Conservation (phyloP, 768 basidiomycete species). For the Lactarius hengduanensis region DNA sequence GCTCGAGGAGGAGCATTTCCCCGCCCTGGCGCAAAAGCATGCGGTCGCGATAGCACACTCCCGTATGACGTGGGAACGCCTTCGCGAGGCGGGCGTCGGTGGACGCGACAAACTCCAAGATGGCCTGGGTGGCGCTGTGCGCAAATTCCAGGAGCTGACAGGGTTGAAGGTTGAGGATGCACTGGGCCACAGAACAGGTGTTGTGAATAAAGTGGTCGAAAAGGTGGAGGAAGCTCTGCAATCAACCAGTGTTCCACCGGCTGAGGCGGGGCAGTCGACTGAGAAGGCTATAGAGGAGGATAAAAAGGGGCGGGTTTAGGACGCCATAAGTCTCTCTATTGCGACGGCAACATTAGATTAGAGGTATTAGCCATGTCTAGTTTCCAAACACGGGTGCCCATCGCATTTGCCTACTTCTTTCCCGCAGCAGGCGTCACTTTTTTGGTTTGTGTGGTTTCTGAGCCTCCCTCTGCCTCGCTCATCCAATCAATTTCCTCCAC, state of each 20-base stretch:
- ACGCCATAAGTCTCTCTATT: not conserved
- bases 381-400: slow-evolving; percentile 3
- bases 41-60: slow-evolving; percentile 60
- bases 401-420: slow-evolving; percentile 6
- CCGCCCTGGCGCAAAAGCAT: slow-evolving; percentile 66
- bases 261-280: slow-evolving; percentile 3
- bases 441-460: not conserved
- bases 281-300: slow-evolving; percentile 6
- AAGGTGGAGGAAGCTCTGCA: slow-evolving; percentile 25
- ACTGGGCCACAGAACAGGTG: slow-evolving; percentile 14
- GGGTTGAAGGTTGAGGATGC: slow-evolving; percentile 52
- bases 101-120: slow-evolving; percentile 46
- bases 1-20: slow-evolving; percentile 71
- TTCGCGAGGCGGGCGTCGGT: slow-evolving; percentile 50
- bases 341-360: slow-evolving; percentile 19
- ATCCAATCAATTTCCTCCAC: slow-evolving; percentile 46
- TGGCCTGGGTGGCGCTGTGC: slow-evolving; percentile 48
- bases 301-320: not conserved
- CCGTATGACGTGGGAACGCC: slow-evolving; percentile 55
- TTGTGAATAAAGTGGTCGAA: slow-evolving; percentile 17
- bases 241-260: not conserved
- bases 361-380: slow-evolving; percentile 17
- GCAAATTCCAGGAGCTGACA: slow-evolving; percentile 62
- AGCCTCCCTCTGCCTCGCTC: slow-evolving; percentile 24
- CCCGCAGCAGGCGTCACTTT: slow-evolving; percentile 4